These are phyloP conservation scores for Calonectria multiphialidica DNA, from an alignment of 2,329 filamentous ascomycete species.

Conservation along the genomic window DNA sequence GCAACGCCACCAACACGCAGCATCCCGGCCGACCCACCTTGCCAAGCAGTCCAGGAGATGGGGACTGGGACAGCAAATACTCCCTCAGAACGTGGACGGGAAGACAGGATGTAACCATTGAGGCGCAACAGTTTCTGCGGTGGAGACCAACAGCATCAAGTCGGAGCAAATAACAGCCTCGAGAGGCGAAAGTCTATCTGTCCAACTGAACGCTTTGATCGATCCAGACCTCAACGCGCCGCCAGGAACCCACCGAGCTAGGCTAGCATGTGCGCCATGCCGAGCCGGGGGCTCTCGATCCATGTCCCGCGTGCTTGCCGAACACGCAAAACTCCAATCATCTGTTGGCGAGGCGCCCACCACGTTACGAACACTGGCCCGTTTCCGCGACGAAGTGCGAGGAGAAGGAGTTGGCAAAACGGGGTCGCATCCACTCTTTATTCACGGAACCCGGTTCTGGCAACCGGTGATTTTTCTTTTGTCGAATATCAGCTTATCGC, in stretches of 20 bases:
- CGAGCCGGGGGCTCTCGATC: background rate
- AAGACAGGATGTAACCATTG: background rate
- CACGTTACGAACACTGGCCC: background rate
- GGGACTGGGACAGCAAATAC: background rate
- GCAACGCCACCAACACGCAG: background rate
- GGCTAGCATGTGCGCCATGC: background rate
- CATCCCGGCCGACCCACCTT: background rate
- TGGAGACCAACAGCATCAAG: background rate
- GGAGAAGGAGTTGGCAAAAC: background rate
- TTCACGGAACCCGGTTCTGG: background rate
- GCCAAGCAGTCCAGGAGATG: background rate
- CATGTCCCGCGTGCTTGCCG: background rate
- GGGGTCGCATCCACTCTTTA: background rate
- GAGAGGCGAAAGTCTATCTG: background rate
- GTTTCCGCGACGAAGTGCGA: background rate
- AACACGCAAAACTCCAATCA: background rate
- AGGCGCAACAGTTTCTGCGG: background rate
- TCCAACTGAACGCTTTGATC: background rate
- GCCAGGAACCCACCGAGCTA: background rate
- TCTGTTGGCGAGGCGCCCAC: background rate
- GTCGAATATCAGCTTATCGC: conserved; percentile 7
- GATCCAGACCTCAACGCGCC: background rate
- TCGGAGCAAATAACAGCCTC: background rate
- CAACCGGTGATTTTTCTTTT: background rate
- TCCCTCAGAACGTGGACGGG: background rate